Percentiles rank a stretch among this genome's conserved stretches.
These are phyloP conservation scores for Rugosomyces carneus DNA, from an alignment of 1,284 basidiomycete genomes.

Conservation along the genomic window DNA sequence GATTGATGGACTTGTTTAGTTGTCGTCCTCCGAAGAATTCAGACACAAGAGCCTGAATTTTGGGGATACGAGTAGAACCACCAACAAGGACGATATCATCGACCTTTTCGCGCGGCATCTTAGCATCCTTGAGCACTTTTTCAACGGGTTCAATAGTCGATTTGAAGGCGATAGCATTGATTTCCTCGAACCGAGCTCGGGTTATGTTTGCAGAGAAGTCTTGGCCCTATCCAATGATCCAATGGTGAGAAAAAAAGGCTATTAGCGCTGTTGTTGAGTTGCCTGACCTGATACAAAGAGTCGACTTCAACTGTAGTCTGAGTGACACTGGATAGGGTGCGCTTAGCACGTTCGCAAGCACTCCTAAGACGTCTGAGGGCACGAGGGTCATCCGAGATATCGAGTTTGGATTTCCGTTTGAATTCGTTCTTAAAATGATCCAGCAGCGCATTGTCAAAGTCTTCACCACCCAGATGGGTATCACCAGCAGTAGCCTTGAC, in stretches of 20 bases:
- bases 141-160: constrained; percentile 97
- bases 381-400: constrained; percentile 95
- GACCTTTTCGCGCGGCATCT: constrained; percentile 95
- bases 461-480: constrained; percentile 96
- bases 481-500: constrained; percentile 98
- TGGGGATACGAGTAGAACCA: constrained; percentile 99
- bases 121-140: constrained; percentile 98
- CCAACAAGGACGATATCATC: constrained; percentile 99
- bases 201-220: constrained; percentile 97
- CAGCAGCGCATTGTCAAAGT: constrained; percentile 96
- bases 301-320: constrained; percentile 99
- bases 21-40: constrained; percentile 97
- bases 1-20: constrained; percentile 98
- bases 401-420: constrained; percentile 95
- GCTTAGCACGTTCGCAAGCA: constrained; percentile 99
- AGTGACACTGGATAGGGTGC: constrained; percentile 94
- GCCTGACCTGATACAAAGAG: constrained; percentile 84
- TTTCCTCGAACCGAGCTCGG: constrained; percentile 99
- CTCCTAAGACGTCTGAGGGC: constrained; percentile 92
- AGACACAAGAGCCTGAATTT: constrained; percentile 96
- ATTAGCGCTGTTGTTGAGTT: background rate
- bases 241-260: no score
- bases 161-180: constrained; percentile 93
- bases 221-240: constrained; percentile 48
- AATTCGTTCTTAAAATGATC: constrained; percentile 99